These are phyloP conservation scores for Sporisorium reilianum DNA, from an alignment of 1,284 basidiomycete genomes.

Conservation along the genomic window DNA sequence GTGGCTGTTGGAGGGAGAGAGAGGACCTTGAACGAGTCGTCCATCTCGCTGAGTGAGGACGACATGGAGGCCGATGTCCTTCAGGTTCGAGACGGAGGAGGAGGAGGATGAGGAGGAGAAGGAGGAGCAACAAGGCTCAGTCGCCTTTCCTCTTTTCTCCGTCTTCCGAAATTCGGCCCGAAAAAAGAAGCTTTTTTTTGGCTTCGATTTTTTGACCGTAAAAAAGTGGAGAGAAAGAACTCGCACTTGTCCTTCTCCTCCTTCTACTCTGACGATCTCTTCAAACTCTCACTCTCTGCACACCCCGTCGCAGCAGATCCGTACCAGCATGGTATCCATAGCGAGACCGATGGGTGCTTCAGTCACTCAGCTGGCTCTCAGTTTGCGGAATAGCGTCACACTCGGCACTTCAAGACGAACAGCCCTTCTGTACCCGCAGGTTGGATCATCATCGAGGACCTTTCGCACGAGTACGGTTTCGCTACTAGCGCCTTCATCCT, in stretches of 20 bases:
- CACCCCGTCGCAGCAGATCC: background rate
- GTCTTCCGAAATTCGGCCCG: slow-evolving; percentile 36
- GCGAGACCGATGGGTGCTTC: slow-evolving; percentile 2
- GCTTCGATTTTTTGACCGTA: slow-evolving; percentile 1
- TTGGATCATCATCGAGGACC: slow-evolving; percentile 10
- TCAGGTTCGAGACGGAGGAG: background rate
- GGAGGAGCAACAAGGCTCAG: slow-evolving; percentile 12
- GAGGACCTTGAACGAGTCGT: slow-evolving; percentile 72
- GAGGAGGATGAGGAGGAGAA: background rate
- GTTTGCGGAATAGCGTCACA: slow-evolving; percentile 4
- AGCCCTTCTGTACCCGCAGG: background rate
- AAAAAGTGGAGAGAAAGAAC: slow-evolving; percentile 24
- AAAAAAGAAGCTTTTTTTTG: slow-evolving; percentile 10
- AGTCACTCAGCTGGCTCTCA: background rate
- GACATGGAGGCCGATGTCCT: slow-evolving; percentile 17
- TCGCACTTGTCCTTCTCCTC: background rate
- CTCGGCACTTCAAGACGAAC: background rate
- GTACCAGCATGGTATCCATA: slow-evolving; percentile 11
- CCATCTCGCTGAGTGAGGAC: slow-evolving; percentile 27
- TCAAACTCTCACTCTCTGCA: too few species aligned
- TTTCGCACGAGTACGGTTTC: slow-evolving; percentile 11
- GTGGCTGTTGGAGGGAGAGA: slow-evolving; percentile 78
- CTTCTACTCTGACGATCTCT: too few species aligned
- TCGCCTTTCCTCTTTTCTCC: slow-evolving; percentile 13
- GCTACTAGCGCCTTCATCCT: background rate